Evolutionary conservation across 768 basidiomycete genomes (phyloP).

Genomic region (Pleurotus salmoneostramineus): DNA sequence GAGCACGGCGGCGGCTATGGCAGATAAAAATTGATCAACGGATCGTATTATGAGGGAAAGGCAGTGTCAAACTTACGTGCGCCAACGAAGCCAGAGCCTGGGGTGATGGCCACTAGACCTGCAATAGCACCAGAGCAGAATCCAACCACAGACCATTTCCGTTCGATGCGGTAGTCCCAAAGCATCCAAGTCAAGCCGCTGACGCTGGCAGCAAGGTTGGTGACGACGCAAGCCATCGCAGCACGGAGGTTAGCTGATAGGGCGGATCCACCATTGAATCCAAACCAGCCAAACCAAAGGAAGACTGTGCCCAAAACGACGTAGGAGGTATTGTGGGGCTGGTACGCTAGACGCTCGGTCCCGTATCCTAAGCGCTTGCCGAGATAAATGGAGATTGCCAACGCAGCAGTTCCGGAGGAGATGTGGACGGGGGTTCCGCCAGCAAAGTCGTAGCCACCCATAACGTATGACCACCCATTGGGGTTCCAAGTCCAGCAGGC

Average conservation of each 20-base stretch:
- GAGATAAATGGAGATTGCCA: conserved; percentile 88
- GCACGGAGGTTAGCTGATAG: conserved; percentile 87
- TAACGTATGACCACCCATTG: conserved; percentile 67
- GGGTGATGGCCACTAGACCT: conserved; percentile 87
- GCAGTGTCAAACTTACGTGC: conserved; percentile 45
- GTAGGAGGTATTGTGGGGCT: conserved; percentile 89
- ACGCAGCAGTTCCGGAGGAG: conserved; percentile 85
- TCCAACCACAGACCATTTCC: conserved; percentile 90
- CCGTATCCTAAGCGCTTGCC: conserved; percentile 91
- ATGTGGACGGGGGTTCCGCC: conserved; percentile 98
- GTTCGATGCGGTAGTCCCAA: conserved; percentile 91
- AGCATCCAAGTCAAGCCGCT: conserved; percentile 92
- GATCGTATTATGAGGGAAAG: background rate
- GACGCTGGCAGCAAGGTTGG: conserved; percentile 86
- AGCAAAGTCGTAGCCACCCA: conserved; percentile 89
- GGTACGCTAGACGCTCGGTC: conserved; percentile 87
- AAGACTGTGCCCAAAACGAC: conserved; percentile 89
- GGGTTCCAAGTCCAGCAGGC: conserved; percentile 97
- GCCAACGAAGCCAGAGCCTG: conserved; percentile 78
- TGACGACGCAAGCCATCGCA: conserved; percentile 85
- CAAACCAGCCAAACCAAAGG: conserved; percentile 97
- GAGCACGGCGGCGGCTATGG: conserved; percentile 73
- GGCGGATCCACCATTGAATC: conserved; percentile 92
- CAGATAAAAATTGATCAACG: background rate
- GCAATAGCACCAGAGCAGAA: conserved; percentile 95